Conservation (phyloP, 805 yeast genomes). For the Sugiyamaella chiloensis region DNA sequence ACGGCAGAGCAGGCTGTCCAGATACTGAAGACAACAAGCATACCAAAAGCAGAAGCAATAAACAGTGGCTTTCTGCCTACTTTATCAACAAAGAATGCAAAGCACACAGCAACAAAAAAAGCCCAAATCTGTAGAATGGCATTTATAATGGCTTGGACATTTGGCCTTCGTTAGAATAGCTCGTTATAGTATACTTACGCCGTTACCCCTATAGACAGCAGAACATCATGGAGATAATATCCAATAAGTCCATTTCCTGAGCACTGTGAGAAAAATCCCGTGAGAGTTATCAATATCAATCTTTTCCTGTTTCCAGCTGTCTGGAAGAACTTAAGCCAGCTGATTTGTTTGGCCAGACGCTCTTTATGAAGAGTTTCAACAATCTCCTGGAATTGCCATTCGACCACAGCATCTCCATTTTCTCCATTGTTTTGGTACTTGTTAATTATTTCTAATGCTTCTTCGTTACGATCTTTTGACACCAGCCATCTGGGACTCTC, state of each 20-base stretch:
- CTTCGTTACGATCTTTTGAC: conserved; percentile 40
- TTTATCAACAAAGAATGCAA: background rate
- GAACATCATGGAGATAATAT: background rate
- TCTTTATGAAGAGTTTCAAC: background rate
- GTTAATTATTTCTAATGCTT: conserved; percentile 35
- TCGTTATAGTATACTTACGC: background rate
- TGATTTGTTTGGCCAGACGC: background rate
- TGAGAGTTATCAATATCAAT: background rate
- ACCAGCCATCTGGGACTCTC: conserved; percentile 14
- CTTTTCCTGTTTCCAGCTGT: background rate
- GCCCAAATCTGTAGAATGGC: background rate
- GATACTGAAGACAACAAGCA: conserved; percentile 22
- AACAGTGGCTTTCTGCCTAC: background rate
- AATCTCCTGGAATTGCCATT: conserved; percentile 8
- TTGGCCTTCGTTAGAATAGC: background rate
- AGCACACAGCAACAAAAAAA: background rate
- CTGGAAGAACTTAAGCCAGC: background rate
- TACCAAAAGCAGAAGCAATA: background rate
- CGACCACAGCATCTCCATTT: conserved; percentile 12
- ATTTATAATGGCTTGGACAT: background rate
- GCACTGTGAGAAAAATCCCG: background rate
- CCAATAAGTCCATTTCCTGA: background rate
- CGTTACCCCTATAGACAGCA: background rate
- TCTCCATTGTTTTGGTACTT: conserved; percentile 22
- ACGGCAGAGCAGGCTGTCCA: conserved; percentile 33